A percentile compares a stretch with the other conserved stretches of the same genome.
phyloP scores from a whole-genome alignment of 495 filamentous ascomycete genomes.

The Rhizodiscina lignyota region DNA sequence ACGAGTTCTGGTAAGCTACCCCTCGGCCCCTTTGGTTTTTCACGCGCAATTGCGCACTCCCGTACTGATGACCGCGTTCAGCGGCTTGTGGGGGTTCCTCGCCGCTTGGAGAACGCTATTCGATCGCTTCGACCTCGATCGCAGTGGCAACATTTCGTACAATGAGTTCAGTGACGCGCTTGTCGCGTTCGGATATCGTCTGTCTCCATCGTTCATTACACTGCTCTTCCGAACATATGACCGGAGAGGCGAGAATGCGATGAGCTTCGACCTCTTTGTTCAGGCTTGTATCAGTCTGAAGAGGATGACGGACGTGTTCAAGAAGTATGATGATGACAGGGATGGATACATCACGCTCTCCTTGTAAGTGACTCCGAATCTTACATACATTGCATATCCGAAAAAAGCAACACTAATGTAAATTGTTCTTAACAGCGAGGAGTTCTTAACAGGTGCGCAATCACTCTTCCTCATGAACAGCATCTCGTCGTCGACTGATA shows the following conservation, averaged over 20 bases:
- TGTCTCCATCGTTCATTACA: constrained; percentile 65
- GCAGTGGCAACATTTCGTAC: constrained; percentile 68
- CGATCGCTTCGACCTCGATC: constrained; percentile 86
- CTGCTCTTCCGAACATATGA: constrained; percentile 62
- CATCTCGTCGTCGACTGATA: constrained; percentile 25
- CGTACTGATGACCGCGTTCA: no score
- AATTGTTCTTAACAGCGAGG: constrained; percentile 15
- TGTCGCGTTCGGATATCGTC: constrained; percentile 84
- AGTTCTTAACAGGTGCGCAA: constrained; percentile 30
- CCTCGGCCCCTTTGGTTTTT: constrained; percentile 1
- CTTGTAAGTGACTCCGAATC: constrained; percentile 18
- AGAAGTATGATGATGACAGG: constrained; percentile 93
- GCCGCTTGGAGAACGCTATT: constrained; percentile 87
- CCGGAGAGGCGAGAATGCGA: constrained; percentile 27
- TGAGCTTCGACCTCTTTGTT: constrained; percentile 95
- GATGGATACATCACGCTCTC: constrained; percentile 47
- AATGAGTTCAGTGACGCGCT: constrained; percentile 84
- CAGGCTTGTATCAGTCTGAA: constrained; percentile 93
- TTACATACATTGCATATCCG: no score
- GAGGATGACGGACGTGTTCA: constrained; percentile 98
- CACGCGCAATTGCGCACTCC: no score
- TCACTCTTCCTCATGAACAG: constrained; percentile 25
- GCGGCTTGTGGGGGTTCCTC: constrained; percentile 79
- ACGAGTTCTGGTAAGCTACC: constrained; percentile 62
- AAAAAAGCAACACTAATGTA: constrained; percentile 3